Conservation (phyloP, 192 early-diverging fungal genomes). For the Piromyces sp. region DNA sequence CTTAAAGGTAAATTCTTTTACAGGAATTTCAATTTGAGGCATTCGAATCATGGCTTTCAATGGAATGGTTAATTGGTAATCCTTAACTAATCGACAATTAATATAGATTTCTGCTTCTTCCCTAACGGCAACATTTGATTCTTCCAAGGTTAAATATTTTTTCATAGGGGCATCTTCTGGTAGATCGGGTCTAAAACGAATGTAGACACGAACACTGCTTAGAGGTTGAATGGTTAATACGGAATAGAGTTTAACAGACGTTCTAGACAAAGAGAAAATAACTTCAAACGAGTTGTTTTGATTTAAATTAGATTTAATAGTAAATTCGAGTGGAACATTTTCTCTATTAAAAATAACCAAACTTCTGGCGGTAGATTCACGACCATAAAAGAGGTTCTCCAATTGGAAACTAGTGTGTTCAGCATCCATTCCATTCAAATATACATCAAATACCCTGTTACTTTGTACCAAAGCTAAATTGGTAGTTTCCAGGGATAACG, state of each 20-base stretch:
- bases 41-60: constrained; percentile 40
- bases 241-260: constrained; percentile 50
- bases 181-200: constrained; percentile 34
- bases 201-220: constrained; percentile 44
- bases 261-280: constrained; percentile 56
- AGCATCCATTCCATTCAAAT: constrained; percentile 39
- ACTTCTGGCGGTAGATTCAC: constrained; percentile 49
- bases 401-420: constrained; percentile 34
- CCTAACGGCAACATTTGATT: constrained; percentile 32
- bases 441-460: constrained; percentile 58
- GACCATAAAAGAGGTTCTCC: constrained; percentile 51
- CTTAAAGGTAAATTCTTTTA: constrained; percentile 11
- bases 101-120: constrained; percentile 56
- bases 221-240: constrained; percentile 47
- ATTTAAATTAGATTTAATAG: constrained; percentile 45
- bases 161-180: neutral
- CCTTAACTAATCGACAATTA: constrained; percentile 62
- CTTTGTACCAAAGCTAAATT: constrained; percentile 6
- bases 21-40: constrained; percentile 27
- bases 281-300: constrained; percentile 47
- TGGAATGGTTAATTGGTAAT: constrained; percentile 53
- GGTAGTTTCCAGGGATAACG: neutral
- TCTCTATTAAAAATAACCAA: constrained; percentile 62
- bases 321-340: constrained; percentile 54
- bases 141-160: constrained; percentile 11